Base-by-base conservation (phyloP, 805 yeast genomes). In the Saccharomycopsis sp. region DNA sequence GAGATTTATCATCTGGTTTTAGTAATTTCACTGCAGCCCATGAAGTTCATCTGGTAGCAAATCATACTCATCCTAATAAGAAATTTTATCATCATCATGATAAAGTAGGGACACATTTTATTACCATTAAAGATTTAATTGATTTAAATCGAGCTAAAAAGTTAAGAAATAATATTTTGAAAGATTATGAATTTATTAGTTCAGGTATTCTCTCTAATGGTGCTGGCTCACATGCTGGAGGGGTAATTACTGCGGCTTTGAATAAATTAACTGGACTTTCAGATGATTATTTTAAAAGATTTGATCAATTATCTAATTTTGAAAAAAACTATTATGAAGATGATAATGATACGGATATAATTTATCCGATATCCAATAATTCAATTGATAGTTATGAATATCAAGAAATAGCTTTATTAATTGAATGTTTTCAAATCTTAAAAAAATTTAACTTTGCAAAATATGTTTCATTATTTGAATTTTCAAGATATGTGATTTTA, bases 401-500 rank as follows among this genome's bases (percentile, higher is more conserved):
- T 40, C 61, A 63, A 19, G 78, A 73, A 42, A 57, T 63, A 1
- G 62, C 58, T 39, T 59, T 87, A 19, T 67, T 89, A 18, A 70
- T 83, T 1, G 88, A 85, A 52, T 86, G 95, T 2, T 66, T 92
- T 51, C 72, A 75, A 47, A 85, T 86, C 68, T 63, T 92, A 35
- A 74, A 79, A 23, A 70, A 67, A 31, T 87, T 92, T 55, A 74
- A 79, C 37, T 85, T 88, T 56, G 75, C 70, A 40, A 80, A 76
- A 41, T 78, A 79, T 49, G 43, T 44, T 15, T 79, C 88, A 4
- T 63, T 92, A 41, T 80, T 85, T 21, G 96, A 92, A 51, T 85
- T 89, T 62, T 95, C 87, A 17, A 70, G 94, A 36, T 74, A 76
- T 50, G 85, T 94, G 44, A 82, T 86, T 0, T 72, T 87, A n/a